Evolutionary conservation across 176 grass and related monocot genomes (phyloP).

Genomic region (Aegilops sharonensis): DNA sequence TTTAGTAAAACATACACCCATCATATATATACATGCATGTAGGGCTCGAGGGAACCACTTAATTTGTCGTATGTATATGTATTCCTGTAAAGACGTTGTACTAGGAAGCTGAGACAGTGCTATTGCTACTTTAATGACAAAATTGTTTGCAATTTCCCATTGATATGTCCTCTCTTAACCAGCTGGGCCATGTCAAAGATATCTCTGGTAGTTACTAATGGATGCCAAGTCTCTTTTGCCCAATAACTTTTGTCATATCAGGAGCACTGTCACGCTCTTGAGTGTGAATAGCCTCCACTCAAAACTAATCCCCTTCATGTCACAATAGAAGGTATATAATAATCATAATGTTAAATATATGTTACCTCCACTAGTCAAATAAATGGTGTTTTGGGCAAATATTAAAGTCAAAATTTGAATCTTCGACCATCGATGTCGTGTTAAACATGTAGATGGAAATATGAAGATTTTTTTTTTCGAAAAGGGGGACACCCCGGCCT

Average conservation of each 20-base stretch:
- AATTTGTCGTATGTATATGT: conserved; percentile 19
- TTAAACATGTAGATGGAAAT: too few species aligned
- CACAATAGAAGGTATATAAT: neutral
- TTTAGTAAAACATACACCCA: neutral
- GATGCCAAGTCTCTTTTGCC: conserved; percentile 22
- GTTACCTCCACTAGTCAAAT: neutral
- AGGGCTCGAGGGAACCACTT: neutral
- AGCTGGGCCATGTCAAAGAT: conserved; percentile 20
- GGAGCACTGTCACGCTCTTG: conserved; percentile 16
- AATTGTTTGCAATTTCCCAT: neutral
- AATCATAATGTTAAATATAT: neutral
- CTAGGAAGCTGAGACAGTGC: conserved; percentile 1
- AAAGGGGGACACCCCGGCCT: too few species aligned
- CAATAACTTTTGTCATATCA: conserved; percentile 23
- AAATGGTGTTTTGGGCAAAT: neutral
- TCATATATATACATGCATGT: neutral
- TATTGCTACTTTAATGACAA: neutral
- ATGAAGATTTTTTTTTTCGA: too few species aligned
- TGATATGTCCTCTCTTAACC: conserved; percentile 16
- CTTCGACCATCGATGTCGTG: too few species aligned
- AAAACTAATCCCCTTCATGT: conserved; percentile 9
- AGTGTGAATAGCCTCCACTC: neutral
- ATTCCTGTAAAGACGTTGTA: neutral
- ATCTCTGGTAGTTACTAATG: conserved; percentile 14
- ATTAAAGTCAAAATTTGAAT: neutral